Evolutionary conservation across 768 basidiomycete species (phyloP), one percentile per base, ranked within the genome.

Genomic region (Vararia minispora): DNA sequence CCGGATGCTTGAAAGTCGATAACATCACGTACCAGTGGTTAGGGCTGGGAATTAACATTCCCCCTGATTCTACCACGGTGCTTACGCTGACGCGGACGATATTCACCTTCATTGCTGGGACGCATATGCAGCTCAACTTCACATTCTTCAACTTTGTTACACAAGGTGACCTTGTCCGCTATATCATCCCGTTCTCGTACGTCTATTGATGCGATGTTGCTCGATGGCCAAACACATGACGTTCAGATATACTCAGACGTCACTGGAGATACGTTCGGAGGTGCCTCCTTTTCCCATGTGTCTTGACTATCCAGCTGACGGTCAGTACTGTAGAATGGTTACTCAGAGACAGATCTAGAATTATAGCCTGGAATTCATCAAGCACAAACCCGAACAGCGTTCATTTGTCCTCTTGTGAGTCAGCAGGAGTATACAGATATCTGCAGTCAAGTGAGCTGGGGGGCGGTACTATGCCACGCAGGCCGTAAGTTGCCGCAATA

Each of bases 101-200:
- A 21, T 25, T 29, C 30, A 22, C 38, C 13, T 17, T 39, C 17
- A 20, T 8, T 3, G 23, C 30, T 6, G 38, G 38, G 5, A 28
- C 38, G 17, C n/a, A n/a, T n/a, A 42, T 57, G 21, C 36, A 48
- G 23, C 30, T 58, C 24, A 57, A 47, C n/a, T 48, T 44, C 12
- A 50, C 42, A 10, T 58, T 57, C 39, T 31, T 58, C 5, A 54
- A 45, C 27, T 54, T 54, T 9, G 44, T 57, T 14, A 49, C 46
- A 29, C 31, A 39, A 12, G 29, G 25, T 13, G 54, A 56, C 33
- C 39, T 54, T 6, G 43, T 52, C 5, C 23, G 43, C 28, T 51
- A 52, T 28, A 51, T 52, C 20, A n/a, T 55, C 8, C 52, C 54
- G 5, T 53, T 55, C 42, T 48, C 52, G 4, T 56, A 56, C 38